Evolutionary conservation across 2,329 filamentous ascomycete species (phyloP).

Genomic region (Parafenestella ontariensis): DNA sequence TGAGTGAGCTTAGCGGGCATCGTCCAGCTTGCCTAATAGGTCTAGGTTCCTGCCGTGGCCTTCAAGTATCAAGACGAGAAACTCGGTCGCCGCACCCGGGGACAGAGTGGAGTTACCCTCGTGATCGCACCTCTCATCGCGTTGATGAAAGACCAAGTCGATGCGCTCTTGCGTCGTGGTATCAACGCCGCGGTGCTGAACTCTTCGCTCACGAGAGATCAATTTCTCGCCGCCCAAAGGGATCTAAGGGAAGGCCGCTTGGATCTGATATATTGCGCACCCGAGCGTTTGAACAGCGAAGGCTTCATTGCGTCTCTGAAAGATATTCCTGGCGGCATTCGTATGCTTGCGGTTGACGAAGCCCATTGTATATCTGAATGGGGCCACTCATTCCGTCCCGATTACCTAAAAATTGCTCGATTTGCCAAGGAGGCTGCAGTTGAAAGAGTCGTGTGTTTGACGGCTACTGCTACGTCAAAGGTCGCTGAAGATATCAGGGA

Average conservation of each 20-base stretch:
- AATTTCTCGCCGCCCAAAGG: constrained; percentile 68
- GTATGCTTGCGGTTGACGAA: constrained; percentile 93
- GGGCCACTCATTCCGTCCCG: constrained; percentile 95
- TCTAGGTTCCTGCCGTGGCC: constrained; percentile 50
- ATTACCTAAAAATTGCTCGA: constrained; percentile 78
- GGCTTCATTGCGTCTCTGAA: constrained; percentile 70
- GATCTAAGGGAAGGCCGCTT: constrained; percentile 69
- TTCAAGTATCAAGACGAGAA: constrained; percentile 51
- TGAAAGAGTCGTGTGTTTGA: constrained; percentile 75
- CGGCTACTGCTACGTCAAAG: constrained; percentile 84
- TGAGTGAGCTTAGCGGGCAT: constrained; percentile 50
- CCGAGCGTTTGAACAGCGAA: constrained; percentile 88
- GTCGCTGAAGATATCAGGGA: constrained; percentile 78
- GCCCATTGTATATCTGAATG: constrained; percentile 97
- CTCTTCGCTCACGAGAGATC: constrained; percentile 60
- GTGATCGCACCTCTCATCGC: constrained; percentile 92
- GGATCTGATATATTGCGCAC: constrained; percentile 89
- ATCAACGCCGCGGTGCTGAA: constrained; percentile 84
- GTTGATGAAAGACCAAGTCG: constrained; percentile 95
- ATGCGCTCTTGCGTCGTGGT: constrained; percentile 72
- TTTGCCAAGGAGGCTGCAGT: constrained; percentile 86
- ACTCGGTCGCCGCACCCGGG: constrained; percentile 52
- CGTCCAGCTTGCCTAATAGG: constrained; percentile 4
- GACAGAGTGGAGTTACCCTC: constrained; percentile 81
- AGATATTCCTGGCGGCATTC: constrained; percentile 69